Conservation (phyloP, 2,329 filamentous ascomycete species). For the Amylocarpus encephaloides region DNA sequence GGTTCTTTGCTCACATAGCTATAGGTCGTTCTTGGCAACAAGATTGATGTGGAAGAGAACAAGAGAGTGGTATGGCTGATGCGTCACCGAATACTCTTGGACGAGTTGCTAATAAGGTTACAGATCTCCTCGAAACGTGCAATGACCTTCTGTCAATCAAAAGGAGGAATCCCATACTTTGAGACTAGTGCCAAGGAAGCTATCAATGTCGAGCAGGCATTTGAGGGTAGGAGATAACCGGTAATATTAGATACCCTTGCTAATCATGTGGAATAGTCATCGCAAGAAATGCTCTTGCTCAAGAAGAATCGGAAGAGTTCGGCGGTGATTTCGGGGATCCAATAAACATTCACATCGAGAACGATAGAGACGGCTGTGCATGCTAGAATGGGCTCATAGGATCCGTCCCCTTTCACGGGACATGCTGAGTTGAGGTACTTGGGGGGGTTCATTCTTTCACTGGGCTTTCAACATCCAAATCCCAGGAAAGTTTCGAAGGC, state of each 20-base stretch:
- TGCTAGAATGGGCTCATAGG: slow-evolving; percentile 53
- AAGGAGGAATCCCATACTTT: slow-evolving; percentile 96
- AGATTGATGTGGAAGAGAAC: slow-evolving; percentile 97
- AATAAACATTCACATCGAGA: slow-evolving; percentile 96
- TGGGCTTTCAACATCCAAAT: neutral
- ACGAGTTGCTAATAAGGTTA: slow-evolving; percentile 19
- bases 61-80: slow-evolving; percentile 69
- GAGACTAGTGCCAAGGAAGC: slow-evolving; percentile 99
- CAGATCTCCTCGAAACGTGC: slow-evolving; percentile 92
- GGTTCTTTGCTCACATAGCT: slow-evolving; percentile 7
- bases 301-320: slow-evolving; percentile 97
- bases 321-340: slow-evolving; percentile 96
- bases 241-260: slow-evolving; percentile 5
- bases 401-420: slow-evolving; percentile 7
- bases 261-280: slow-evolving; percentile 59
- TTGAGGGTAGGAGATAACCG: slow-evolving; percentile 56
- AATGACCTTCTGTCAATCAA: slow-evolving; percentile 95
- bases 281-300: slow-evolving; percentile 86
- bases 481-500: neutral
- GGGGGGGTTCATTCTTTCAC: slow-evolving; percentile 1
- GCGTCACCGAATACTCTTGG: too few species aligned
- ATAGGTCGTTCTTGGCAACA: slow-evolving; percentile 93
- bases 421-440: slow-evolving; percentile 8
- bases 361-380: slow-evolving; percentile 85
- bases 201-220: slow-evolving; percentile 90